Base-by-base conservation (phyloP, 495 filamentous ascomycete species). In the Polyplosphaeria fusca region DNA sequence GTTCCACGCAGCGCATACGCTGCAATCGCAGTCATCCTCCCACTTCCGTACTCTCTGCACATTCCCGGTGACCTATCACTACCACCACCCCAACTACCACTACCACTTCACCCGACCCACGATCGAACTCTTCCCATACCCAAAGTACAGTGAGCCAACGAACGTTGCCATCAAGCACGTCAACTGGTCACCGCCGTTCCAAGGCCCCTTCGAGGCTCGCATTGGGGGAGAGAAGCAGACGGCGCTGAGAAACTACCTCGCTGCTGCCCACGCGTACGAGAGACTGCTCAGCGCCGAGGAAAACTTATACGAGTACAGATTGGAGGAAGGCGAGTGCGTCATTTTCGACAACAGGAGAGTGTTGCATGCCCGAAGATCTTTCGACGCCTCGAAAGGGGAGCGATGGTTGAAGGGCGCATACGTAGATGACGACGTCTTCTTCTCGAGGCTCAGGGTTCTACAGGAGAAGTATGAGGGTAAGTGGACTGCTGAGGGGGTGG, bases 371-470 rank as follows among this genome's bases (percentile, higher is more conserved):
- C 76, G 92, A 22, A 75, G 73, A 7, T 76, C 81, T 35, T 97
- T 96, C 71, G 77, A 86, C 59, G 72, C 79, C 5, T 50, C 50
- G 1, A 76, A 77, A 0, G 83, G 83, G 4, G 77, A 82, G 45
- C 73, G 91, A 43, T 95, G 89, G 89, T 69, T 96, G 19, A 89
- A 87, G 66, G 92, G 91, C 2, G 76, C 88, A 0, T 96, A 96
- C 73, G 74, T 96, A 9, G 82, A 89, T 45, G 71, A 79, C 3
- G 87, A 95, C 72, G 81, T 79, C 1, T 82, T 84, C 40, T 50
- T 68, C 45, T 84, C 80, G 18, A 73, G 71, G 52, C 73, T 82
- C 47, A 67, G 74, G 39, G 73, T 79, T 1, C 48, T 77, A 28
- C 23, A 60, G 28, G 57, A 65, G 48, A 61, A 37, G 19, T 68